Conservation (phyloP, 148 eudicot genomes). For the Amaranthus cruentus region DNA sequence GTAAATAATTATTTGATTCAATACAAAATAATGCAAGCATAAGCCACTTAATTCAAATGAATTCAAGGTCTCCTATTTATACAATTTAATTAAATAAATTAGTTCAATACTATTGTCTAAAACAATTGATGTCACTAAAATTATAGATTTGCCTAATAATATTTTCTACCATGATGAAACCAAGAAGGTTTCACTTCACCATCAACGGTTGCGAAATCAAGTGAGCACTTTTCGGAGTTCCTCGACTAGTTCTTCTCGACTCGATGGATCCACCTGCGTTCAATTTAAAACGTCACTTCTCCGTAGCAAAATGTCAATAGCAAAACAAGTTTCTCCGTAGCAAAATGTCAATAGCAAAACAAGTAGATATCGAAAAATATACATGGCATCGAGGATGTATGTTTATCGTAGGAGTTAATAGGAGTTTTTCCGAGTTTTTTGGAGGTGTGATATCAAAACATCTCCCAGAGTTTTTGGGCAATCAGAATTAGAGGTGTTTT, state of each 20-base stretch:
- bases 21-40: too few relatives aligned
- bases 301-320: background rate
- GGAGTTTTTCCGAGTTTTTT: too few relatives aligned
- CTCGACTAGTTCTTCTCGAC: slow-evolving; percentile 46
- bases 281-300: background rate
- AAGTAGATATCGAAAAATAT: too few relatives aligned
- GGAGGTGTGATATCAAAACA: too few relatives aligned
- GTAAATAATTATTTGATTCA: too few relatives aligned
- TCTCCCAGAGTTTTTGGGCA: too few relatives aligned
- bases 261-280: slow-evolving; percentile 62
- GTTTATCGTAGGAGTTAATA: too few relatives aligned
- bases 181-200: background rate
- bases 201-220: slow-evolving; percentile 15
- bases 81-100: slow-evolving; percentile 5
- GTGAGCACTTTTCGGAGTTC: slow-evolving; percentile 57
- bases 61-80: background rate
- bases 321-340: background rate
- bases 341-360: background rate
- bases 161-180: background rate
- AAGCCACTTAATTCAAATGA: too few relatives aligned
- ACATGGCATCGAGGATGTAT: too few relatives aligned
- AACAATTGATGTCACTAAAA: background rate
- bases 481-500: too few relatives aligned
- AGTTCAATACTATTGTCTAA: background rate
- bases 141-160: background rate